phyloP scores from a whole-genome alignment of 2,329 filamentous ascomycete genomes.

The Penicillium sp. region DNA sequence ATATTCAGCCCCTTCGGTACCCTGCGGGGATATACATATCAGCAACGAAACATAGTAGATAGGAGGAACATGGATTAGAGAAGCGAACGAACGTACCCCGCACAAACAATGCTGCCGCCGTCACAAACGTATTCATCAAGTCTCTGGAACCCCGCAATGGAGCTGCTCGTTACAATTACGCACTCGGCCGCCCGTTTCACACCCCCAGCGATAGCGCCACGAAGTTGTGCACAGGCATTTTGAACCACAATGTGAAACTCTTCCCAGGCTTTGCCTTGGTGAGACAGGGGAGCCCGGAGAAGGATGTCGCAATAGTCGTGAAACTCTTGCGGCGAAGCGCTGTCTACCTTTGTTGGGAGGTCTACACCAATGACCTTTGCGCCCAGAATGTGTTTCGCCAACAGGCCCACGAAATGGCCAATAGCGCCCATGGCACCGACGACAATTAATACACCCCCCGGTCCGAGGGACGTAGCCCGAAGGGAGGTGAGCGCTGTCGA shows the following conservation, averaged over 20 bases:
- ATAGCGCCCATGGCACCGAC: not conserved
- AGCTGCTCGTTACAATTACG: not conserved
- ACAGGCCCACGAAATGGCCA: not conserved
- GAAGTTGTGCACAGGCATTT: not conserved
- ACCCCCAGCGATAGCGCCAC: not conserved
- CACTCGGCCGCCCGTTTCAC: not conserved
- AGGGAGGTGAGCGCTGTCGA: slow-evolving; percentile 1
- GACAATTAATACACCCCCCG: not conserved
- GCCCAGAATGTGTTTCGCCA: not conserved
- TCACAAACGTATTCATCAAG: slow-evolving; percentile 2
- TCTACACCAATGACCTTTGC: not conserved
- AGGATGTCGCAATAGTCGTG: not conserved
- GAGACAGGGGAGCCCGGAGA: not conserved
- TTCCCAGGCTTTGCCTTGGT: not conserved
- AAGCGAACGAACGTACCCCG: not conserved
- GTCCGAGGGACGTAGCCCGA: not conserved
- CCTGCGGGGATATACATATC: not conserved
- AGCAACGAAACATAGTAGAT: not conserved
- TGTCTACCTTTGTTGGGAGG: not conserved
- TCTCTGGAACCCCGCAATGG: not conserved
- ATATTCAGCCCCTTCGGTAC: slow-evolving; percentile 1
- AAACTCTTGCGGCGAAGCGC: not conserved
- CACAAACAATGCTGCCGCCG: slow-evolving; percentile 4
- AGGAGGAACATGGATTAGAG: too few relatives aligned
- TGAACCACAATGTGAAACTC: not conserved